Conservation (phyloP, 805 yeast species). For the Yueomyces sp. region DNA sequence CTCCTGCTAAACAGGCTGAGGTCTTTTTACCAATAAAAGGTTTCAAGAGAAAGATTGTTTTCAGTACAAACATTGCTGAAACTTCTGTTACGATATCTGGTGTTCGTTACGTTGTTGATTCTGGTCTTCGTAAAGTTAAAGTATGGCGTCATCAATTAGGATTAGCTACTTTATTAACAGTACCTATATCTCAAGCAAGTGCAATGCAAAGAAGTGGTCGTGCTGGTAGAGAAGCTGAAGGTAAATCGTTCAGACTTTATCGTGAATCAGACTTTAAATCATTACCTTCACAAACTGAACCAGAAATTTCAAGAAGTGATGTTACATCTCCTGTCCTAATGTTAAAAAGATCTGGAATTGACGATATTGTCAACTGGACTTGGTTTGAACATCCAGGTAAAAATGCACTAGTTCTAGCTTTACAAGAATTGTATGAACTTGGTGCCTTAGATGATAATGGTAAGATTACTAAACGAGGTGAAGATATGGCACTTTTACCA, state of each 20-base stretch:
- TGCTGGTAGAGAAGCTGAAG: conserved; percentile 96
- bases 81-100: conserved; percentile 95
- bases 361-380: conserved; percentile 73
- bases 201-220: conserved; percentile 95
- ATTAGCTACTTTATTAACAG: conserved; percentile 79
- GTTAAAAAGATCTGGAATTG: conserved; percentile 70
- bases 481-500: conserved; percentile 78
- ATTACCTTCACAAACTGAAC: conserved; percentile 72
- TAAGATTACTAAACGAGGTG: conserved; percentile 65
- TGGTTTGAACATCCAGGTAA: conserved; percentile 90
- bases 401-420: conserved; percentile 60
- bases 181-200: conserved; percentile 86
- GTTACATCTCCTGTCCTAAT: conserved; percentile 74
- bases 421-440: conserved; percentile 63
- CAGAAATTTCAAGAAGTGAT: conserved; percentile 82
- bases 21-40: conserved; percentile 58
- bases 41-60: conserved; percentile 69
- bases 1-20: conserved; percentile 68
- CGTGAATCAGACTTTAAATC: conserved; percentile 55
- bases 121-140: conserved; percentile 85
- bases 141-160: conserved; percentile 93
- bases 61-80: conserved; percentile 95
- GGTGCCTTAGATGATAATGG: conserved; percentile 73
- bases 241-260: conserved; percentile 78
- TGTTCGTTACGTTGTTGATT: conserved; percentile 81